Evolutionary conservation across 176 grass and related monocot species (phyloP).

Genomic region (Paspalum vaginatum): DNA sequence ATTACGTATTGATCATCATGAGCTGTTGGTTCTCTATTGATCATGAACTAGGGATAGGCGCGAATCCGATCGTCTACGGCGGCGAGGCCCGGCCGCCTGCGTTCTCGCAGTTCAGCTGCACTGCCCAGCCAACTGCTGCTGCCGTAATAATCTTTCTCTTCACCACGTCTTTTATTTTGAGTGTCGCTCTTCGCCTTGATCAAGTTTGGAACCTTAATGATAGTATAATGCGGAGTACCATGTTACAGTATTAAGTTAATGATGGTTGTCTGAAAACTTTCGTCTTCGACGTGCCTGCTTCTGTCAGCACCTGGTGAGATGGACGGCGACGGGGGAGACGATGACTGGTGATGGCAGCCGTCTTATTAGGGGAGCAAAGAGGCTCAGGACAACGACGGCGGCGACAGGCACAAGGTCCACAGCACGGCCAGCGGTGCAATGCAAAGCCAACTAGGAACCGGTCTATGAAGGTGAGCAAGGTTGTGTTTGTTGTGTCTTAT

Average conservation of each 20-base stretch:
- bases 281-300: neutral
- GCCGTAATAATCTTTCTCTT: conserved; percentile 25
- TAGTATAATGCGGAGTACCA: neutral
- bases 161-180: neutral
- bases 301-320: conserved; percentile 51
- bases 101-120: conserved; percentile 35
- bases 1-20: no score
- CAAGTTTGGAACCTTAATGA: neutral
- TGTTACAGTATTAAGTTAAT: neutral
- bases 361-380: conserved; percentile 38
- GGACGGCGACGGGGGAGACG: conserved; percentile 36
- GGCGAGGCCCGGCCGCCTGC: conserved; percentile 17
- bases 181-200: neutral
- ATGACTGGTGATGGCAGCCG: conserved; percentile 7
- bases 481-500: neutral
- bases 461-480: conserved; percentile 44
- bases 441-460: conserved; percentile 37
- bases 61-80: conserved; percentile 27
- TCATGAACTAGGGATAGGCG: neutral
- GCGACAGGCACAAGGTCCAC: conserved; percentile 31
- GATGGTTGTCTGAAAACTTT: neutral
- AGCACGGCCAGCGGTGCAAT: conserved; percentile 24
- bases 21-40: no score
- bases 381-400: conserved; percentile 36
- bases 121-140: conserved; percentile 26